Evolutionary conservation across 371 early-diverging fungal species (phyloP).

Genomic region (Blyttiomyces sp.): DNA sequence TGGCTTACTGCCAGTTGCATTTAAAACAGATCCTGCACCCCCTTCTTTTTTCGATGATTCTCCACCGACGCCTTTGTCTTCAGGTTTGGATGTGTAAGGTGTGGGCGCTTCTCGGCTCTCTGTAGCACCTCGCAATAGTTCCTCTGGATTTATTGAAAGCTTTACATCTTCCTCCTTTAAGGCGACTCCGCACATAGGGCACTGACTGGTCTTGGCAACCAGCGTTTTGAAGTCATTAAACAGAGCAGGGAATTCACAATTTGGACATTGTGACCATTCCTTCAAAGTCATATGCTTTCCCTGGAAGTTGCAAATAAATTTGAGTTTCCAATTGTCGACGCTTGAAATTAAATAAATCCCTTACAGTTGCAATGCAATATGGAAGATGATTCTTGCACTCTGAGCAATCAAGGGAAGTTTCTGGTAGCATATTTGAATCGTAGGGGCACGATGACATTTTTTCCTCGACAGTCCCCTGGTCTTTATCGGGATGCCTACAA

Average conservation of each 20-base stretch:
- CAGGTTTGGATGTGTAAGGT: neutral
- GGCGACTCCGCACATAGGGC: conserved; percentile 43
- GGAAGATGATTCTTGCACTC: conserved; percentile 53
- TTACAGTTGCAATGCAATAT: conserved; percentile 54
- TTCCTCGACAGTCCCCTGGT: conserved; percentile 32
- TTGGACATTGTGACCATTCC: conserved; percentile 49
- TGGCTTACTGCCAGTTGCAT: neutral
- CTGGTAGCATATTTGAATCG: conserved; percentile 35
- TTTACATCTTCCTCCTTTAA: conserved; percentile 4
- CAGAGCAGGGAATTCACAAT: conserved; percentile 47
- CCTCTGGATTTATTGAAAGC: conserved; percentile 12
- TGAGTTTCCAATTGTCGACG: too few species aligned
- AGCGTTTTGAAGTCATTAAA: conserved; percentile 27
- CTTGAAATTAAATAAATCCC: neutral
- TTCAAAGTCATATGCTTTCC: conserved; percentile 48
- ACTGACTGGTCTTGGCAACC: conserved; percentile 28
- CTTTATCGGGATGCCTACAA: conserved; percentile 44
- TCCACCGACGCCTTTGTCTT: neutral
- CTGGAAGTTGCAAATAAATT: conserved; percentile 19
- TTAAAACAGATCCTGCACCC: conserved; percentile 1
- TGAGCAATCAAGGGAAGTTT: conserved; percentile 45
- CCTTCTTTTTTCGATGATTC: conserved; percentile 9
- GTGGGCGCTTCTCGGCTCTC: conserved; percentile 7
- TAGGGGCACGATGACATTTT: conserved; percentile 44
- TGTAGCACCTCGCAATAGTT: conserved; percentile 20